Conservation (phyloP, 805 yeast species). For the Maudiozyma barnettii region DNA sequence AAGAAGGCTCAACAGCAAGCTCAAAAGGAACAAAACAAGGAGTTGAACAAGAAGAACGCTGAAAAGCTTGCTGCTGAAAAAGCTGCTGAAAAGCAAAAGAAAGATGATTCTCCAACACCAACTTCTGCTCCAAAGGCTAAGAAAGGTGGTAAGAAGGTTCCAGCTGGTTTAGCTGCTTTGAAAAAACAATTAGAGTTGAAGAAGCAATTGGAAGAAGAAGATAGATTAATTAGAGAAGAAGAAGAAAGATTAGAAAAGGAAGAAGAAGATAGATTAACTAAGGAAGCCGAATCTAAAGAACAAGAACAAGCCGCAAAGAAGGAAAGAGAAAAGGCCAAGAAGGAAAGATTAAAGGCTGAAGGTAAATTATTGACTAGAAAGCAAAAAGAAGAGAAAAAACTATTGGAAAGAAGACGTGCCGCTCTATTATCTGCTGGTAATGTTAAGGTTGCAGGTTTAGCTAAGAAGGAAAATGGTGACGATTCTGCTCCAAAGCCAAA, state of each 20-base stretch:
- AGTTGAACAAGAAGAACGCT: constrained; percentile 33
- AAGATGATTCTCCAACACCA: constrained; percentile 19
- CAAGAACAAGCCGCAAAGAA: constrained; percentile 61
- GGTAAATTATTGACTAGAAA: constrained; percentile 91
- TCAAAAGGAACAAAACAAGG: constrained; percentile 48
- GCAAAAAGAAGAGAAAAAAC: constrained; percentile 85
- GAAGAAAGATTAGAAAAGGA: constrained; percentile 44
- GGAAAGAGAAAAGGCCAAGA: constrained; percentile 79
- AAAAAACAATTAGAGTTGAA: constrained; percentile 81
- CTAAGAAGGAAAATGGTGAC: constrained; percentile 21
- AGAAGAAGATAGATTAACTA: constrained; percentile 41
- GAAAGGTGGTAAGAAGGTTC: constrained; percentile 65
- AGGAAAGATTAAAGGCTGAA: constrained; percentile 89
- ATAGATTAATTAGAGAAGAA: constrained; percentile 61
- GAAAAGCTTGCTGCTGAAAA: constrained; percentile 28
- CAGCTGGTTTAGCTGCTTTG: constrained; percentile 87
- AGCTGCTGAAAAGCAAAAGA: constrained; percentile 24
- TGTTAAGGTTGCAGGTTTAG: constrained; percentile 67
- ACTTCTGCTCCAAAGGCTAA: constrained; percentile 33
- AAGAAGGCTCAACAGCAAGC: constrained; percentile 68
- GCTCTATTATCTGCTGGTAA: constrained; percentile 68
- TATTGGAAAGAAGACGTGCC: constrained; percentile 81
- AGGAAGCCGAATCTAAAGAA: constrained; percentile 38
- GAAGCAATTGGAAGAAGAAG: constrained; percentile 82
- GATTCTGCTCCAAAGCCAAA: constrained; percentile 45